Percentiles rank a stretch among this genome's conserved stretches.
Evolutionary conservation across 2,329 filamentous ascomycete species (phyloP).

Genomic region (Aspergillus pseudotamarii): DNA sequence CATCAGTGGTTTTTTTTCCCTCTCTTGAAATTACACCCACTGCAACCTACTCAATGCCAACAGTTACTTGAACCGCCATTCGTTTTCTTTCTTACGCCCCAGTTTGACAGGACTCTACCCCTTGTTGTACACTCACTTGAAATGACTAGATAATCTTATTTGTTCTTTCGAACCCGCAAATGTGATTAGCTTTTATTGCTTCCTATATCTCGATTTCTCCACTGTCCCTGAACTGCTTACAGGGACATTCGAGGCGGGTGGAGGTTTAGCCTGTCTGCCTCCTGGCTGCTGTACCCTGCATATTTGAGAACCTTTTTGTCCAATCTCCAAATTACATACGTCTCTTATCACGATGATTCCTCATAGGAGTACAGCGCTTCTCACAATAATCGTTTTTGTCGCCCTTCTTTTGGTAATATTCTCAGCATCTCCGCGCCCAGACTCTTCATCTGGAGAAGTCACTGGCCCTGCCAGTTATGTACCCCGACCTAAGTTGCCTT

Average conservation of each 20-base stretch:
- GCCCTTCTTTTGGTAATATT: constrained; percentile 48
- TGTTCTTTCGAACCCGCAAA: neutral
- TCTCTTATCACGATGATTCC: constrained; percentile 38
- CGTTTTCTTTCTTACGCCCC: neutral
- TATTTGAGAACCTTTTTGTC: neutral
- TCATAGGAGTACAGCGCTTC: constrained; percentile 44
- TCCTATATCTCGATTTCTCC: neutral
- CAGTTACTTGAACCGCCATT: neutral
- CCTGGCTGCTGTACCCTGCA: neutral
- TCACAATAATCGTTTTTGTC: constrained; percentile 47
- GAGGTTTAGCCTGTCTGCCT: neutral
- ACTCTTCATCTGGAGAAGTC: constrained; percentile 24
- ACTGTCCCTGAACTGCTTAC: neutral
- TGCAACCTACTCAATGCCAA: neutral
- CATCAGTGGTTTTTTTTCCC: neutral
- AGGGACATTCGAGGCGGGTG: neutral
- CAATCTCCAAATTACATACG: neutral
- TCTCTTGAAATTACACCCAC: neutral
- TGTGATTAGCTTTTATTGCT: neutral
- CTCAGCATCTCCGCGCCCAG: constrained; percentile 40
- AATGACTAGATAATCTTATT: neutral
- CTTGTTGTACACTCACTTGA: constrained; percentile 1
- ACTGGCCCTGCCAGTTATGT: constrained; percentile 35
- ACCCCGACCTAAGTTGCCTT: constrained; percentile 43
- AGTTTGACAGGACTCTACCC: neutral